Evolutionary conservation across 2,329 filamentous ascomycete species (phyloP), one percentile per base, ranked within the genome.

Genomic region (Basipetospora sp.): DNA sequence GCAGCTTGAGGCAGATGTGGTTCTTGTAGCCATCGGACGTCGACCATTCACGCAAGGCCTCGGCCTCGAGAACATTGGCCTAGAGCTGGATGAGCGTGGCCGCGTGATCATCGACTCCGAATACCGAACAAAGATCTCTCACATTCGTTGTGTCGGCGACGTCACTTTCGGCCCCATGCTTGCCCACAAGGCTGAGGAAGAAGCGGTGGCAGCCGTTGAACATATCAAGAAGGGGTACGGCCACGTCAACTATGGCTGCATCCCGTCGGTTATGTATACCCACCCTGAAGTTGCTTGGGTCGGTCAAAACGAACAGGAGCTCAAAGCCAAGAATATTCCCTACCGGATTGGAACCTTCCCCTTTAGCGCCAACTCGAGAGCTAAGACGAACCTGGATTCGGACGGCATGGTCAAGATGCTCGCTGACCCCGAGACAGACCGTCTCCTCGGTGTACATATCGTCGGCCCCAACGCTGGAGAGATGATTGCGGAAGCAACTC

Each of bases 201-300:
- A 98, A 65, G 90, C 74, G 43, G 87, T 96, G 45, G 90, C 90
- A 22, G 88, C 80, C 41, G 71, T 96, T 45, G 90, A 98, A 64
- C 96, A 86, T 70, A 90, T 98, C 63, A 88, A 84, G 67, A 96
- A 96, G 71, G 86, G 86, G 47, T 81, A 92, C 62, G 90, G 90
- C 42, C 90, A 98, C 63, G 90, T 98, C 64, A 98, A 98, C 79
- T 98, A 98, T 66, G 84, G 77, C 53, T 84, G 81, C 60, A 98
- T 98, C 56, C 90, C 90, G 47, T 90, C 84, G 25, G 90, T 98
- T 65, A 98, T 98, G 90, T 98, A 98, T 74, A 96, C 90, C 9
- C 80, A 94, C 67, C 90, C 90, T 25, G 90, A 98, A 63, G 90
- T 96, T 47, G 86, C 90, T 26, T 98, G 90, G 90, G 90, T 98